A percentile compares a stretch with the other conserved stretches of the same genome.
These are phyloP conservation scores for Grammothele lineata DNA, from an alignment of 768 basidiomycete species.

Conservation along the genomic window DNA sequence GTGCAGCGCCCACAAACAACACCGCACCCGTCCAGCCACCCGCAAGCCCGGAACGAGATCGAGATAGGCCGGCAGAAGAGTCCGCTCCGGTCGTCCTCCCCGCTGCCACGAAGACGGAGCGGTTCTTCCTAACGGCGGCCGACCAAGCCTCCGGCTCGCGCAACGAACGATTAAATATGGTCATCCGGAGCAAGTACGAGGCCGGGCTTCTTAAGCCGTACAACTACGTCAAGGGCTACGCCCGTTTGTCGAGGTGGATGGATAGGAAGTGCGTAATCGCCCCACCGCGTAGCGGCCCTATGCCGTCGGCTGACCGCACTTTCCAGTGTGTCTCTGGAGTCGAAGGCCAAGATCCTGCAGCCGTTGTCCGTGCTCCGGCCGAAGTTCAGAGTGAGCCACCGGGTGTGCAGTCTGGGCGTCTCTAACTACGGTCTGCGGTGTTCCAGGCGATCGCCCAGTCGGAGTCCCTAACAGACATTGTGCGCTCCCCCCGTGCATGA, in stretches of 20 bases:
- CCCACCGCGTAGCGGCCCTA: conserved; percentile 7
- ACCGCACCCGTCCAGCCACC: conserved; percentile 15
- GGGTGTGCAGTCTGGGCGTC: background rate
- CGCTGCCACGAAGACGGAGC: conserved; percentile 77
- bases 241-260: conserved; percentile 91
- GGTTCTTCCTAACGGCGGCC: conserved; percentile 88
- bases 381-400: conserved; percentile 66
- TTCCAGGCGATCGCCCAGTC: conserved; percentile 67
- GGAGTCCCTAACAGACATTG: conserved; percentile 72
- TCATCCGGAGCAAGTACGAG: conserved; percentile 95
- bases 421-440: conserved; percentile 1
- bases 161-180: conserved; percentile 83
- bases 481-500: no score
- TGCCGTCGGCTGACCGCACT: conserved; percentile 1
- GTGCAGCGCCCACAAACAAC: conserved; percentile 8
- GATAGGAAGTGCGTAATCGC: conserved; percentile 66
- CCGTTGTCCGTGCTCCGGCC: conserved; percentile 82
- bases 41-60: conserved; percentile 16
- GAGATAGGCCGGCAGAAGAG: conserved; percentile 33
- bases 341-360: conserved; percentile 87
- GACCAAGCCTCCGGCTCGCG: conserved; percentile 91
- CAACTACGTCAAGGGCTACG: conserved; percentile 95
- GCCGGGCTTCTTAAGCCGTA: conserved; percentile 93
- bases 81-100: conserved; percentile 54
- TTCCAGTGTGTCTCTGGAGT: conserved; percentile 79